Evolutionary conservation across 2,329 filamentous ascomycete genomes (phyloP).

Genomic region (Huntiella abstrusa): DNA sequence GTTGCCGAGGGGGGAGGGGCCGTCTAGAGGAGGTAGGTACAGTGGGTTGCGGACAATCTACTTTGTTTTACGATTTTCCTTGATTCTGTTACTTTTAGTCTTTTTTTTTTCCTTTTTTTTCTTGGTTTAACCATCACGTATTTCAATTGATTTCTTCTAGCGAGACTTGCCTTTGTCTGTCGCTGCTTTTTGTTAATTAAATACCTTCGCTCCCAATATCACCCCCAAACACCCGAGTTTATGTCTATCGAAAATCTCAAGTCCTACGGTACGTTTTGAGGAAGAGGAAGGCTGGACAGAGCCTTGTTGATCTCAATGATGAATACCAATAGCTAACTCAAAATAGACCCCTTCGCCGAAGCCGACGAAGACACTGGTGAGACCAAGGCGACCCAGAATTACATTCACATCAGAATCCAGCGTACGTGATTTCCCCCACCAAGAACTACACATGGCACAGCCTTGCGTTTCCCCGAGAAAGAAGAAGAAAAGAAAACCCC

Average conservation of each 20-base stretch:
- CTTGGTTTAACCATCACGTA: background rate
- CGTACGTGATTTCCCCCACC: constrained; percentile 41
- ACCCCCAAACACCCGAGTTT: constrained; percentile 60
- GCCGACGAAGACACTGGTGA: constrained; percentile 98
- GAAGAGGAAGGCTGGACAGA: constrained; percentile 16
- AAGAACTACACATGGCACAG: background rate
- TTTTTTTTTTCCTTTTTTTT: constrained; percentile 1
- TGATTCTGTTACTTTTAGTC: background rate
- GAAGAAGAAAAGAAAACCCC: background rate
- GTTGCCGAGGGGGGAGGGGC: too few relatives aligned
- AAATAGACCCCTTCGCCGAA: constrained; percentile 98
- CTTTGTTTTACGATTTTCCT: too few relatives aligned
- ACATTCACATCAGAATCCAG: constrained; percentile 99
- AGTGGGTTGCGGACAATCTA: too few relatives aligned
- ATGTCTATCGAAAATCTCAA: constrained; percentile 99
- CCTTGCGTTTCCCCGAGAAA: constrained; percentile 5
- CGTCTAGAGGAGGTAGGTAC: too few relatives aligned
- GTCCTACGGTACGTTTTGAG: constrained; percentile 51
- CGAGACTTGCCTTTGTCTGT: constrained; percentile 33
- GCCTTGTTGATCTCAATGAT: too few relatives aligned
- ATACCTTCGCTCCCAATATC: constrained; percentile 35
- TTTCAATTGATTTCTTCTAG: constrained; percentile 16
- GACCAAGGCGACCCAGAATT: constrained; percentile 87
- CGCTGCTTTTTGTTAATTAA: constrained; percentile 25
- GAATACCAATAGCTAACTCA: too few relatives aligned